Percentiles rank a stretch among this genome's conserved stretches.
Conservation (phyloP, 495 filamentous ascomycete species). For the Clohesyomyces aquaticus region DNA sequence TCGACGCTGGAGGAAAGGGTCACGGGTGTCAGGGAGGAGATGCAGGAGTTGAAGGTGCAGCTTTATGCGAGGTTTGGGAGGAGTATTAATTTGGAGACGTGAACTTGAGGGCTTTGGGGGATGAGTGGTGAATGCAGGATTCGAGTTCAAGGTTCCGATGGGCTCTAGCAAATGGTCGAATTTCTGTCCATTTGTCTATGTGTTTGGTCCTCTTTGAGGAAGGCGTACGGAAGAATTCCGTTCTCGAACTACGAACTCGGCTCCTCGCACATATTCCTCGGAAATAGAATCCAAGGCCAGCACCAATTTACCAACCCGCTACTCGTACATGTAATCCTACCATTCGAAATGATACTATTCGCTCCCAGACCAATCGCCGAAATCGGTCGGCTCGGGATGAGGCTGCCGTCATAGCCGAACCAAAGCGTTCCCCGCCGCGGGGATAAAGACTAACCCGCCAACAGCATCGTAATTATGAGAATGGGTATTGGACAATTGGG, state of each 20-base stretch:
- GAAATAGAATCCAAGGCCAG: background rate
- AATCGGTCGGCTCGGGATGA: background rate
- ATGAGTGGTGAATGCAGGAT: background rate
- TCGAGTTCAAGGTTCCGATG: background rate
- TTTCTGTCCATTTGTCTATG: background rate
- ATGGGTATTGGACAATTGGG: too few species aligned
- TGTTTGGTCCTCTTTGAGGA: background rate
- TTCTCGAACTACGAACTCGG: background rate
- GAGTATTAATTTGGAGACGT: constrained; percentile 95
- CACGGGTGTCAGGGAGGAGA: constrained; percentile 73
- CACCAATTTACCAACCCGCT: background rate
- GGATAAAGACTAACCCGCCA: constrained; percentile 4
- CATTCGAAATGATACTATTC: background rate
- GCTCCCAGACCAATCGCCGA: background rate
- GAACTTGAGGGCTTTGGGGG: constrained; percentile 35
- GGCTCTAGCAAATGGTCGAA: too few species aligned
- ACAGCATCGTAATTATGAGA: too few species aligned
- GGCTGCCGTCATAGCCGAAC: constrained; percentile 7
- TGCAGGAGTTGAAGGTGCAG: constrained; percentile 83
- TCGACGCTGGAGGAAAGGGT: constrained; percentile 75
- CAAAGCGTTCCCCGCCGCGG: background rate
- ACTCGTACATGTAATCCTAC: too few species aligned
- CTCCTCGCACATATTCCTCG: background rate
- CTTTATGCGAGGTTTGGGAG: constrained; percentile 92
- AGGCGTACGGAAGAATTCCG: too few species aligned